phyloP scores from a whole-genome alignment of 2,329 filamentous ascomycete species.

The Fusarium verticillioides region DNA sequence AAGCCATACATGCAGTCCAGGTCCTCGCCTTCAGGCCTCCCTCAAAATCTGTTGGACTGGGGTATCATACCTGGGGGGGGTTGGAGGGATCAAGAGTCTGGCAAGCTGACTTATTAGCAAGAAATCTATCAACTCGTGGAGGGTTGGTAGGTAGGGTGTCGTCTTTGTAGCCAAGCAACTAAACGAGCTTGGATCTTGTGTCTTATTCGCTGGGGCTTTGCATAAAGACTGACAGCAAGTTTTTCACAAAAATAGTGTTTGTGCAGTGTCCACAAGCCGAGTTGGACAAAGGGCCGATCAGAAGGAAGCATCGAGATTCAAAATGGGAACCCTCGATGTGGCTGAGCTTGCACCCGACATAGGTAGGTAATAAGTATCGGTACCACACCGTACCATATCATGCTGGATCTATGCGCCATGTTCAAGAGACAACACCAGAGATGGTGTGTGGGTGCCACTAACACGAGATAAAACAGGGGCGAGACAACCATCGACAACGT shows the following conservation, averaged over 20 bases:
- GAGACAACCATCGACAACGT: conserved; percentile 18
- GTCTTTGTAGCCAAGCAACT: conserved; percentile 19
- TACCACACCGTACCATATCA: background rate
- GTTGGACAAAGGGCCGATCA: conserved; percentile 29
- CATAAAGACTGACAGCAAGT: conserved; percentile 9
- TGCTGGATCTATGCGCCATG: background rate
- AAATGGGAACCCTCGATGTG: conserved; percentile 24
- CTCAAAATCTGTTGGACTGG: background rate
- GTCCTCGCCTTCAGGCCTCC: background rate
- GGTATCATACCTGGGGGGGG: background rate
- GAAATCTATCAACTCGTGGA: background rate
- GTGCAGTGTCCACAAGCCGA: conserved; percentile 8
- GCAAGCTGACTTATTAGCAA: background rate
- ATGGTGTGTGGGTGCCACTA: conserved; percentile 49
- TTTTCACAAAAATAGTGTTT: conserved; percentile 20
- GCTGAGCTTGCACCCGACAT: conserved; percentile 24
- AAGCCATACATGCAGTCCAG: background rate
- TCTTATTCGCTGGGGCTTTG: conserved; percentile 7
- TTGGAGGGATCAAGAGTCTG: background rate
- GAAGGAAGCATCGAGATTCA: conserved; percentile 33
- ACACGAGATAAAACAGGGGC: conserved; percentile 46
- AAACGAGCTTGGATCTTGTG: conserved; percentile 4
- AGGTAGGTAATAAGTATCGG: background rate
- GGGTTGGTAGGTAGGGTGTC: background rate
- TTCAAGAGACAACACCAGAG: conserved; percentile 16